Evolutionary conservation across 2,329 filamentous ascomycete species (phyloP), one percentile per base, ranked within the genome.

Genomic region (Cadophora gregata): DNA sequence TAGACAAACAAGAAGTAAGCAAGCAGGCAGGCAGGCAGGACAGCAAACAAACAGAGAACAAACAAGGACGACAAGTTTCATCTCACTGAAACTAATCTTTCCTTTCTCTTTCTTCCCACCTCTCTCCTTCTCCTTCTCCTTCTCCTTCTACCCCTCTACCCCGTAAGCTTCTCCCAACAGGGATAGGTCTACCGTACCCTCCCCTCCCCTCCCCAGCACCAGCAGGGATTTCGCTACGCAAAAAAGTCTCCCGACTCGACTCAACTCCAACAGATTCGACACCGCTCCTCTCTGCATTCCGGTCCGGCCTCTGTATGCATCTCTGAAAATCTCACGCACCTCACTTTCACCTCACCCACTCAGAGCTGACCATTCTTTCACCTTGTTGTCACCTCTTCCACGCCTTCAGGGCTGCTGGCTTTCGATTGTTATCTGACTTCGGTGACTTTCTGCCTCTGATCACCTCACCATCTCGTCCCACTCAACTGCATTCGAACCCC

Each of bases 401-500:
- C 29, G 27, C 10, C 33, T 25, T 58, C 42, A 47, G 21, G n/a
- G n/a, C 5, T 10, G 42, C 29, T 25, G n/a, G 25, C n/a, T 42
- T 19, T 19, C 38, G 38, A 42, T 6, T n/a, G 24, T 45, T 48
- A 27, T 29, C 21, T 29, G 19, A 61, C 42, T 36, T n/a, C 31
- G 24, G 14, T 21, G 21, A 4, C 12, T 25, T 31, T 12, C 31
- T 33, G 19, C 47, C 19, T 9, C n/a, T n/a, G n/a, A n/a, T n/a
- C n/a, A n/a, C 47, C 48, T 38, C 50, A 25, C 61, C 19, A 31
- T 25, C 33, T 27, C 33, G 55, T 58, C 55, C 55, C 33, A 42
- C 55, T 58, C 55, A 21, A 58, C 53, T 58, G 33, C 55, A 42
- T 31, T 38, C 31, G 36, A 42, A 58, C 55, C 55, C n/a, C 55